These are phyloP conservation scores for Penicillium argentinense DNA, from an alignment of 495 filamentous ascomycete species.

Conservation along the genomic window DNA sequence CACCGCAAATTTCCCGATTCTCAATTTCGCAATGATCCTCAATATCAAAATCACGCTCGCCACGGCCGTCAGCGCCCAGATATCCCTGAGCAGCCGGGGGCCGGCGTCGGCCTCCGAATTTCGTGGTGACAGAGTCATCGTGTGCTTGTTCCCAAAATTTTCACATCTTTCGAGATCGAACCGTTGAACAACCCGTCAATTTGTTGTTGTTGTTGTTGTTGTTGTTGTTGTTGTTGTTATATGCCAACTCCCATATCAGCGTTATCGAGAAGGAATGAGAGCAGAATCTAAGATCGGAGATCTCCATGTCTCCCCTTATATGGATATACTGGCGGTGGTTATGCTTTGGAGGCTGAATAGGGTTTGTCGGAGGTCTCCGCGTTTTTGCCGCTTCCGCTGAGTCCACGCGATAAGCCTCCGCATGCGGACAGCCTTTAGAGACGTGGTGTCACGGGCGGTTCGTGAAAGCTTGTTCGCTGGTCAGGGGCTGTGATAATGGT, in stretches of 20 bases:
- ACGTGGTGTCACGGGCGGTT: neutral
- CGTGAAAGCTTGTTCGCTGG: slow-evolving; percentile 4
- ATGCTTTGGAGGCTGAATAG: neutral
- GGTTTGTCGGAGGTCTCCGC: slow-evolving; percentile 22
- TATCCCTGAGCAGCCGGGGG: slow-evolving; percentile 22
- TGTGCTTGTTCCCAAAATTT: too few relatives aligned
- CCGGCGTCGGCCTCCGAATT: slow-evolving; percentile 10
- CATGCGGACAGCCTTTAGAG: neutral
- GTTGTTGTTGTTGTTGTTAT: too few relatives aligned
- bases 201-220: too few relatives aligned
- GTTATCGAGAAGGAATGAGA: slow-evolving; percentile 6
- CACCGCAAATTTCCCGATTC: slow-evolving; percentile 22
- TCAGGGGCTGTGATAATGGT: slow-evolving; percentile 8
- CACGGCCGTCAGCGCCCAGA: slow-evolving; percentile 25
- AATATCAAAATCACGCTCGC: slow-evolving; percentile 18
- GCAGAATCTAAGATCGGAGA: slow-evolving; percentile 9
- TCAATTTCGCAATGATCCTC: slow-evolving; percentile 25
- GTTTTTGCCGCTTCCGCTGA: slow-evolving; percentile 1
- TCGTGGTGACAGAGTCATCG: slow-evolving; percentile 13
- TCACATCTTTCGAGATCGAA: too few relatives aligned
- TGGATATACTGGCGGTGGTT: neutral
- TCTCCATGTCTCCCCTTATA: slow-evolving; percentile 15
- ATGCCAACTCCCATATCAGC: slow-evolving; percentile 7
- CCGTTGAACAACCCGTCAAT: slow-evolving; percentile 2
- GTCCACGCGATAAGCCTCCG: slow-evolving; percentile 5